These are phyloP conservation scores for Lonicera japonica DNA, from an alignment of 129 eudicot genomes.

Conservation along the genomic window DNA sequence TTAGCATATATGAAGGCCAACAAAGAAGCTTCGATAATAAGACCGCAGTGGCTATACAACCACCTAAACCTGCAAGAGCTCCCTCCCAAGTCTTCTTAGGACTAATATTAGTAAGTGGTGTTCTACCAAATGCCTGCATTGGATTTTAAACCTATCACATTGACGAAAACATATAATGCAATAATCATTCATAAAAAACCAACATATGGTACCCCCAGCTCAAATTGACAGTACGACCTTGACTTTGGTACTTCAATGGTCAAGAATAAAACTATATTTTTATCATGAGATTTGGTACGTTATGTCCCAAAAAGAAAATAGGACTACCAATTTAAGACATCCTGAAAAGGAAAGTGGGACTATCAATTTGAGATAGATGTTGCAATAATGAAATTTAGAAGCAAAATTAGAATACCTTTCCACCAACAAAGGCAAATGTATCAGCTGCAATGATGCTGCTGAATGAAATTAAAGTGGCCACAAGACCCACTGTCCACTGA, in stretches of 20 bases:
- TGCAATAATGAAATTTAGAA: neutral
- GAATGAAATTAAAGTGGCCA: conserved; percentile 77
- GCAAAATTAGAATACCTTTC: conserved; percentile 50
- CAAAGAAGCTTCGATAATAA: conserved; percentile 53
- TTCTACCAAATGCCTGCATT: conserved; percentile 88
- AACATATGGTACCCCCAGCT: no score
- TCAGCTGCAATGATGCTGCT: conserved; percentile 98
- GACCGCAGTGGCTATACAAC: conserved; percentile 71
- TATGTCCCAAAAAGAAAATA: no score
- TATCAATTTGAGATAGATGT: no score
- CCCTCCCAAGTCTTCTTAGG: conserved; percentile 99
- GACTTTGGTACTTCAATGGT: no score
- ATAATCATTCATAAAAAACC: neutral
- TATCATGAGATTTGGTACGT: no score
- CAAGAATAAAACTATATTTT: no score
- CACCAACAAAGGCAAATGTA: conserved; percentile 91
- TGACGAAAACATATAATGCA: neutral
- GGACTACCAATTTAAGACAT: no score
- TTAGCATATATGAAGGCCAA: conserved; percentile 70
- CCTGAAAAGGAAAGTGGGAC: no score
- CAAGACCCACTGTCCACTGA: conserved; percentile 98
- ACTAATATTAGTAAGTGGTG: conserved; percentile 78
- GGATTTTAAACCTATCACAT: conserved; percentile 1
- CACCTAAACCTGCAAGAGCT: conserved; percentile 79
- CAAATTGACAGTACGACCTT: no score